These are phyloP conservation scores for Picochlorum sp. DNA, from an alignment of 139 green algal genomes.

Conservation along the genomic window DNA sequence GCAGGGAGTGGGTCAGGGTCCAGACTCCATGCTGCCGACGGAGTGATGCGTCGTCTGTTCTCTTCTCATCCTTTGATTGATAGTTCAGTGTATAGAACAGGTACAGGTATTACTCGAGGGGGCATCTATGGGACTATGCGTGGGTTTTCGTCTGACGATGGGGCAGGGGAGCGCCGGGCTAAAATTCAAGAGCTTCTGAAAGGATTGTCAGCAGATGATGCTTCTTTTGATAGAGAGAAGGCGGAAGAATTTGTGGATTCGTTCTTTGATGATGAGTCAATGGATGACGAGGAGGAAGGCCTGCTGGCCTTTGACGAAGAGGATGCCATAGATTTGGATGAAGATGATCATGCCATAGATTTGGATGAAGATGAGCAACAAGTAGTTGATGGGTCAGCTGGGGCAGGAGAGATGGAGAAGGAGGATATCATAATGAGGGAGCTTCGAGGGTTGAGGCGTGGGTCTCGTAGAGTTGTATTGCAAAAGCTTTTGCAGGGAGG, in stretches of 20 bases:
- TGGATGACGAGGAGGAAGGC: neutral
- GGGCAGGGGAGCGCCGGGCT: too few species aligned
- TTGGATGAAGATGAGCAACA: neutral
- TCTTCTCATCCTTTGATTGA: too few species aligned
- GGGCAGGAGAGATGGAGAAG: neutral
- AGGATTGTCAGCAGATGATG: neutral
- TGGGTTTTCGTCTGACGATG: too few species aligned
- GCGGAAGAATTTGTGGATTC: neutral
- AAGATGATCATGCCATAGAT: too few species aligned
- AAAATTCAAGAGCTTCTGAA: neutral
- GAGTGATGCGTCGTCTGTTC: too few species aligned
- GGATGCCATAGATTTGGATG: neutral
- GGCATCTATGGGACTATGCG: too few species aligned
- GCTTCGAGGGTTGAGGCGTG: constrained; percentile 16
- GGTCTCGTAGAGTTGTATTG: constrained; percentile 18
- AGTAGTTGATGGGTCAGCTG: neutral
- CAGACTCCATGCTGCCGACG: too few species aligned
- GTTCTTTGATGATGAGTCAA: neutral
- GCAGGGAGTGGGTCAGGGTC: too few species aligned
- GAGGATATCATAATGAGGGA: constrained; percentile 16
- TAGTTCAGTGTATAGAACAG: too few species aligned
- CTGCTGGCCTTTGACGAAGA: neutral
- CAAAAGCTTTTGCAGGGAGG: constrained; percentile 23
- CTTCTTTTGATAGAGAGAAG: neutral
- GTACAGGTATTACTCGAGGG: too few species aligned